Conservation (phyloP, 2,329 filamentous ascomycete genomes). For the Diplodia mutila region DNA sequence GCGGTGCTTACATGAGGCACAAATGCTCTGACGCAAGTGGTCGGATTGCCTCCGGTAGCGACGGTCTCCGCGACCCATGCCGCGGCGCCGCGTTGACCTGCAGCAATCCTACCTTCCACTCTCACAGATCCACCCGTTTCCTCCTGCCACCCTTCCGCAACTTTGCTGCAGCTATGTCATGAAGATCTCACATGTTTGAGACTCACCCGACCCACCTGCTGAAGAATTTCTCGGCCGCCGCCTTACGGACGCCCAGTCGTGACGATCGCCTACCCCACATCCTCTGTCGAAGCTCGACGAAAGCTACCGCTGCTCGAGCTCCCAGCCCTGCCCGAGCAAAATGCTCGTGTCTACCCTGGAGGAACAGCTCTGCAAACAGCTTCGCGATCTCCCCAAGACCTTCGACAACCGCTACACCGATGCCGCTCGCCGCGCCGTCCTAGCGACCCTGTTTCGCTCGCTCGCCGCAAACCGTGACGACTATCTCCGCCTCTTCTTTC, state of each 20-base stretch:
- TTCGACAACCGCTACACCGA: conserved; percentile 77
- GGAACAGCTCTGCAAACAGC: conserved; percentile 79
- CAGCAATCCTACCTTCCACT: conserved; percentile 11
- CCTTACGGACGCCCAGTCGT: background rate
- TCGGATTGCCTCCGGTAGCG: conserved; percentile 2
- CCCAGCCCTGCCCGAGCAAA: conserved; percentile 28
- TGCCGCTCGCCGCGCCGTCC: conserved; percentile 70
- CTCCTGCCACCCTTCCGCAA: conserved; percentile 5
- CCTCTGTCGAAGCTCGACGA: conserved; percentile 14
- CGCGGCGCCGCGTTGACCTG: conserved; percentile 12
- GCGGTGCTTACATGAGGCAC: conserved; percentile 14
- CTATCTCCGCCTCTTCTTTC: conserved; percentile 80
- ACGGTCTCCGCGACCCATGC: conserved; percentile 3
- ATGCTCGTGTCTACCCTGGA: conserved; percentile 62
- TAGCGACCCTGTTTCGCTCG: conserved; percentile 82
- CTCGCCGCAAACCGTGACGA: conserved; percentile 76
- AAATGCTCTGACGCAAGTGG: conserved; percentile 24
- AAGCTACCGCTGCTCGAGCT: conserved; percentile 12
- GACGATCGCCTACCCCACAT: conserved; percentile 26
- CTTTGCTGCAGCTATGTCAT: conserved; percentile 3
- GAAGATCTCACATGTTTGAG: background rate
- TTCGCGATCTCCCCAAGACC: conserved; percentile 75
- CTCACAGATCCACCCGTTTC: background rate
- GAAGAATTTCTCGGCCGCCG: background rate
- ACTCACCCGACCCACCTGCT: background rate